Percentiles rank a stretch among this genome's conserved stretches.
phyloP scores from a whole-genome alignment of 441 rosid species.

The Euphorbia celastroides region DNA sequence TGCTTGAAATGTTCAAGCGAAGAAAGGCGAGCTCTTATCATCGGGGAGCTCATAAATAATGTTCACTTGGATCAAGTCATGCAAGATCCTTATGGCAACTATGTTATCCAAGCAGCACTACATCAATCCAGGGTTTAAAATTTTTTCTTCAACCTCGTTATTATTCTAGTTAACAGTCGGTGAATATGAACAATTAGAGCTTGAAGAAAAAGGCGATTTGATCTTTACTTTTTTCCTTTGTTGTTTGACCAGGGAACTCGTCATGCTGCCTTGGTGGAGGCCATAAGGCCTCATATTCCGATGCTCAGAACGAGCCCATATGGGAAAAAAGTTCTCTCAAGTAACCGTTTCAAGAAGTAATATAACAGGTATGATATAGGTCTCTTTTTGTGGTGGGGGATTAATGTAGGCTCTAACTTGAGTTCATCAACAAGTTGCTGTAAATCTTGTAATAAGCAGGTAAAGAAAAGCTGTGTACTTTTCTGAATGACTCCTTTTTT shows the following conservation, averaged over 20 bases:
- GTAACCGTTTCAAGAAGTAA: slow-evolving; percentile 58
- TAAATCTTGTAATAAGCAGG: slow-evolving; percentile 33
- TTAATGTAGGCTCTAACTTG: slow-evolving; percentile 23
- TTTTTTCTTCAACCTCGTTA: neutral
- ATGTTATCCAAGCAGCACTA: slow-evolving; percentile 81
- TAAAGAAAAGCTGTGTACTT: slow-evolving; percentile 22
- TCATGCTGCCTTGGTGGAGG: slow-evolving; percentile 53
- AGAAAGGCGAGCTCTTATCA: slow-evolving; percentile 38
- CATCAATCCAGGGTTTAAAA: slow-evolving; percentile 51
- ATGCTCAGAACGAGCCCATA: slow-evolving; percentile 67
- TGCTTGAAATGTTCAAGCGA: slow-evolving; percentile 61
- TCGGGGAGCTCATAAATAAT: slow-evolving; percentile 51
- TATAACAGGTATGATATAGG: slow-evolving; percentile 17
- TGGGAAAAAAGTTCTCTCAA: slow-evolving; percentile 77
- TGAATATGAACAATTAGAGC: neutral
- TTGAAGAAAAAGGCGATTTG: no score
- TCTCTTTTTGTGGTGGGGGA: slow-evolving; percentile 6
- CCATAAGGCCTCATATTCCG: slow-evolving; percentile 54
- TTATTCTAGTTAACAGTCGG: neutral
- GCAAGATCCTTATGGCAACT: slow-evolving; percentile 86
- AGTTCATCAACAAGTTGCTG: slow-evolving; percentile 20
- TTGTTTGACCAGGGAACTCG: slow-evolving; percentile 47
- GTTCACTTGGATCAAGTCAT: slow-evolving; percentile 62
- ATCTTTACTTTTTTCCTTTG: no score
- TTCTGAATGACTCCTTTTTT: neutral